phyloP scores from a whole-genome alignment of 2,329 filamentous ascomycete species.

The Helicocarpus griseus region DNA sequence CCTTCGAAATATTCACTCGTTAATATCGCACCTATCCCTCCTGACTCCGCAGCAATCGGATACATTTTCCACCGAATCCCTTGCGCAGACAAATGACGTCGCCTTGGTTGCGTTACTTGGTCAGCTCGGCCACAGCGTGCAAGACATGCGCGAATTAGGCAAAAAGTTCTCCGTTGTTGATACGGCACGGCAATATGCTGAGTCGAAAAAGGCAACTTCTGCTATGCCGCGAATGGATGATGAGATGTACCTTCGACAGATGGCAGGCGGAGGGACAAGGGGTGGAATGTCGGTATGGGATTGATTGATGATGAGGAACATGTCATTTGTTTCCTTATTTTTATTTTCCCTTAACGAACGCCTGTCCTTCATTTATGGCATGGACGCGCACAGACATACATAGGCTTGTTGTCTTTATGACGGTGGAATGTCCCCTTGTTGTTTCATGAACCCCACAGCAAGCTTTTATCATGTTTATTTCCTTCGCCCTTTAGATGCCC shows the following conservation, averaged over 20 bases:
- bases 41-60: slow-evolving; percentile 61
- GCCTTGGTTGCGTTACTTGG: slow-evolving; percentile 67
- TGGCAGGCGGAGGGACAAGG: slow-evolving; percentile 6
- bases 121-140: slow-evolving; percentile 61
- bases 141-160: slow-evolving; percentile 61
- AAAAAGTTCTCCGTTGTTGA: slow-evolving; percentile 61
- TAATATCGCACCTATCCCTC: slow-evolving; percentile 73
- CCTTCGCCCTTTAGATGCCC: neutral
- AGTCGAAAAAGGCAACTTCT: slow-evolving; percentile 15
- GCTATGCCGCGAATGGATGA: slow-evolving; percentile 21
- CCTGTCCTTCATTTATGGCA: too few species aligned
- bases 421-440: neutral
- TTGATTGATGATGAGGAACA: slow-evolving; percentile 20
- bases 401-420: neutral
- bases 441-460: neutral
- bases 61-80: slow-evolving; percentile 59
- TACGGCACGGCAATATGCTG: slow-evolving; percentile 15
- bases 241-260: slow-evolving; percentile 15
- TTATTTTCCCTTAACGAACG: too few species aligned
- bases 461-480: neutral
- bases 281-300: slow-evolving; percentile 16
- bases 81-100: slow-evolving; percentile 76
- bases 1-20: slow-evolving; percentile 77
- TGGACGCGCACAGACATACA: neutral
- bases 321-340: slow-evolving; percentile 12